Evolutionary conservation across 129 eudicot genomes (phyloP), one percentile per base, ranked within the genome.

Genomic region (Chrysanthemum seticuspe): DNA sequence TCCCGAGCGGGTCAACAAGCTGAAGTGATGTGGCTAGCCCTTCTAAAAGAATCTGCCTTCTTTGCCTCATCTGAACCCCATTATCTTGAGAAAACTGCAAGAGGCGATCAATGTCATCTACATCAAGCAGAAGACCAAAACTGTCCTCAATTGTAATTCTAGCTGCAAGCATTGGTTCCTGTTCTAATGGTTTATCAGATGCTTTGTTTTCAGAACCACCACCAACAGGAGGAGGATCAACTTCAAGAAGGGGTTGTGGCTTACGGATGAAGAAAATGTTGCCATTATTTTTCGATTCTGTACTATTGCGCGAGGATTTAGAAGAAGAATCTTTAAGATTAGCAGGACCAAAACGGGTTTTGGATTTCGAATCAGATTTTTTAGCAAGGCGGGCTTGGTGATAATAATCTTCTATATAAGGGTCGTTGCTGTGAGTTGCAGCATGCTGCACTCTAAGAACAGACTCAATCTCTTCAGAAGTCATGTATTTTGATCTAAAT

Each of bases 91-190:
- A 75, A 53, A 59, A 81, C 29, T 81, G 71, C 15, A 81, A 63
- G 45, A 73, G 52, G 13, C 85, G 81, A 16, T 81, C 82, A 31
- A 81, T 81, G 59, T 81, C 85, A 61, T 76, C 85, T 21, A 81
- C 85, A 81, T 81, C 85, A n/a, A 77, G 82, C 60, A 81, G 82
- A 81, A 81, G 79, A 81, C 71, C 51, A 59, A 76, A 70, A 9
- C 85, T 68, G 40, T 81, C 85, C 34, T 81, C 85, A 7, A 94
- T 86, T 9, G 91, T 83, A 34, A 90, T 89, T 80, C 98, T 86
- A 3, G 96, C 98, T 48, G 97, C 97, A 65, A 94, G 87, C 97
- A 94, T 86, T 2, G 96, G 97, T 71, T 94, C 98, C 82, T 94
- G 93, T 68, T 90, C 98, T 74, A 94, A 75, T 15, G 98, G 89